A percentile compares a stretch with the other conserved stretches of the same genome.
These are phyloP conservation scores for Epichloe festucae DNA, from an alignment of 2,329 filamentous ascomycete species.

Conservation along the genomic window DNA sequence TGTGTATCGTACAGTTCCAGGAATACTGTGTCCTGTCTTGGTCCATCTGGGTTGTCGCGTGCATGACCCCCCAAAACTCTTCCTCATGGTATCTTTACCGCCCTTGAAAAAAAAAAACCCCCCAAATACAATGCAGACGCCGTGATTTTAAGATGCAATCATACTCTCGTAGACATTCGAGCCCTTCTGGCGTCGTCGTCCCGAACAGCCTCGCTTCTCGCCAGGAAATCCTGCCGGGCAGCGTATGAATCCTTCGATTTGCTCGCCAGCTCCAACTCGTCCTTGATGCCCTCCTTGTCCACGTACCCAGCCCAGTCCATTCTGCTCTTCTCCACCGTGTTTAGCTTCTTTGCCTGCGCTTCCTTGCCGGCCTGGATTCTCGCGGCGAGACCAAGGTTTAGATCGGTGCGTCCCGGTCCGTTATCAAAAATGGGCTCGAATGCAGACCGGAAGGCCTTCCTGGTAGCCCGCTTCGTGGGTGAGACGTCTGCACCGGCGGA, in stretches of 20 bases:
- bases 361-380: slow-evolving; percentile 34
- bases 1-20: too few relatives aligned
- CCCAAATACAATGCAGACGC: not conserved
- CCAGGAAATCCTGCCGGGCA: slow-evolving; percentile 51
- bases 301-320: slow-evolving; percentile 65
- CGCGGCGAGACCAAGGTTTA: slow-evolving; percentile 42
- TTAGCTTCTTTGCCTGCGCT: slow-evolving; percentile 49
- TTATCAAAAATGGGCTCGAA: slow-evolving; percentile 45
- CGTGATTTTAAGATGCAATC: slow-evolving; percentile 1
- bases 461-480: slow-evolving; percentile 31
- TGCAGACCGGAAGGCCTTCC: slow-evolving; percentile 44
- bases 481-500: slow-evolving; percentile 14
- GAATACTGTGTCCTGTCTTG: too few relatives aligned
- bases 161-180: slow-evolving; percentile 29
- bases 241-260: slow-evolving; percentile 52
- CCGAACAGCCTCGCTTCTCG: slow-evolving; percentile 47
- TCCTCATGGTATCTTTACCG: too few relatives aligned
- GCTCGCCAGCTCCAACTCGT: slow-evolving; percentile 52
- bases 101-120: not conserved
- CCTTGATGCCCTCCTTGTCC: slow-evolving; percentile 57
- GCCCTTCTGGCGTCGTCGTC: slow-evolving; percentile 47
- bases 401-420: slow-evolving; percentile 34
- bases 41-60: too few relatives aligned
- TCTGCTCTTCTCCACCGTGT: slow-evolving; percentile 58
- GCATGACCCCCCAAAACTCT: too few relatives aligned